Percentiles rank a stretch among this genome's conserved stretches.
Evolutionary conservation across 305 asterid species (phyloP).

Genomic region (Caryopteris hybrid): DNA sequence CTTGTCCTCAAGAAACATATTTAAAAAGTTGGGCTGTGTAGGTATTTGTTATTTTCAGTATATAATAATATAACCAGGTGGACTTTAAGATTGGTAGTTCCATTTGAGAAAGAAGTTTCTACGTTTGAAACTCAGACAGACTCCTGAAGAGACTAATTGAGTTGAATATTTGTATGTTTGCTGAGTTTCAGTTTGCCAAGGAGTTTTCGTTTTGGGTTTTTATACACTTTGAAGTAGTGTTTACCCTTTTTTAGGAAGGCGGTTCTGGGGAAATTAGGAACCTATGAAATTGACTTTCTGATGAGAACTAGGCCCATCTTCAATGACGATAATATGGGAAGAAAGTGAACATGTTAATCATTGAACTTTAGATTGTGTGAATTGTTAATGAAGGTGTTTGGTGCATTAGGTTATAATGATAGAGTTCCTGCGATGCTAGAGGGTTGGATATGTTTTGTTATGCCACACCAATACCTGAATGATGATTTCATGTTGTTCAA

Average conservation of each 20-base stretch:
- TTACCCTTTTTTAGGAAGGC: not conserved
- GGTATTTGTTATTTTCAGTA: not conserved
- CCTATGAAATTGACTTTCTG: not conserved
- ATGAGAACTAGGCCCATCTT: not conserved
- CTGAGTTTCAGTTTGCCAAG: not conserved
- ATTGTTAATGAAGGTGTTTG: not conserved
- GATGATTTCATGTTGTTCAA: not conserved
- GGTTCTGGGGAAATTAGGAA: not conserved
- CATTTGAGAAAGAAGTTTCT: not conserved
- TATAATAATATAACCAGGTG: not conserved
- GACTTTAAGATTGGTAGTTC: not conserved
- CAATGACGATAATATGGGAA: not conserved
- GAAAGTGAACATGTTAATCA: not conserved
- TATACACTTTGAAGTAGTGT: not conserved
- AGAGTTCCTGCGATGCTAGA: not conserved
- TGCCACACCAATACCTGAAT: not conserved
- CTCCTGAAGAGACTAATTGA: not conserved
- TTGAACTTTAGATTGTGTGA: not conserved
- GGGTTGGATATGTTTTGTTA: not conserved
- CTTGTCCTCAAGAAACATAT: not conserved
- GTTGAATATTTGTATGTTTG: not conserved
- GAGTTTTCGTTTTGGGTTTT: not conserved
- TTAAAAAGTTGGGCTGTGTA: not conserved
- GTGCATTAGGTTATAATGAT: not conserved
- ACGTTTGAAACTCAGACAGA: not conserved